phyloP scores from a whole-genome alignment of 2,329 filamentous ascomycete species.

The Hymenoscyphus scutula region DNA sequence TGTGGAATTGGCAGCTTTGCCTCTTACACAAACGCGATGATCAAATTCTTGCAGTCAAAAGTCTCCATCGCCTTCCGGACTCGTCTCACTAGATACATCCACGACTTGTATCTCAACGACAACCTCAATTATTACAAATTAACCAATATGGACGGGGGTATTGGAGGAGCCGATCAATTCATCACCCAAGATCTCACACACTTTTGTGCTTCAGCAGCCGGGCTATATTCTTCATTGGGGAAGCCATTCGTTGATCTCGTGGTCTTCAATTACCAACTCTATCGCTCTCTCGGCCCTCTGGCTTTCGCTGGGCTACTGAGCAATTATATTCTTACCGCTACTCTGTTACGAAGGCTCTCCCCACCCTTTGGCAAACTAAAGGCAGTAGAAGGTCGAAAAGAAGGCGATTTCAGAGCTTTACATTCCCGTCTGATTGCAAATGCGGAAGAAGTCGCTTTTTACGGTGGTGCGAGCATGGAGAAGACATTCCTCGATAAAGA shows the following conservation, averaged over 20 bases:
- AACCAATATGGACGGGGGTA: slow-evolving; percentile 85
- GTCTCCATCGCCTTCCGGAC: slow-evolving; percentile 98
- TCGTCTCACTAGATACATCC: slow-evolving; percentile 90
- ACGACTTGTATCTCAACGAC: slow-evolving; percentile 93
- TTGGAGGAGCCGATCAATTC: slow-evolving; percentile 91
- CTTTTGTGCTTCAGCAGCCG: slow-evolving; percentile 90
- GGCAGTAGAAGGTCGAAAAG: slow-evolving; percentile 89
- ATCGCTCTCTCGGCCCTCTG: slow-evolving; percentile 83
- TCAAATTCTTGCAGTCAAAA: slow-evolving; percentile 97
- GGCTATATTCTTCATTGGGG: slow-evolving; percentile 92
- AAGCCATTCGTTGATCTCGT: slow-evolving; percentile 96
- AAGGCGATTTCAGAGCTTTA: slow-evolving; percentile 89
- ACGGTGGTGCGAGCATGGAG: slow-evolving; percentile 92
- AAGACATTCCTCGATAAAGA: slow-evolving; percentile 88
- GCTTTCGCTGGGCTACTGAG: slow-evolving; percentile 82
- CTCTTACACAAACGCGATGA: slow-evolving; percentile 98
- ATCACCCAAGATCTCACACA: slow-evolving; percentile 96
- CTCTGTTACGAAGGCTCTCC: slow-evolving; percentile 80
- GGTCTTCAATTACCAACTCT: slow-evolving; percentile 97
- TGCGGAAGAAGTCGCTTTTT: slow-evolving; percentile 96
- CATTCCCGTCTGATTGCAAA: slow-evolving; percentile 94
- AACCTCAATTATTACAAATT: slow-evolving; percentile 97
- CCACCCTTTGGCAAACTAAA: slow-evolving; percentile 97
- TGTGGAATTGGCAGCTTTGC: slow-evolving; percentile 89
- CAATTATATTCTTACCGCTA: slow-evolving; percentile 94